Evolutionary conservation across 2,329 filamentous ascomycete genomes (phyloP).

Genomic region (Emmonsia crescens): DNA sequence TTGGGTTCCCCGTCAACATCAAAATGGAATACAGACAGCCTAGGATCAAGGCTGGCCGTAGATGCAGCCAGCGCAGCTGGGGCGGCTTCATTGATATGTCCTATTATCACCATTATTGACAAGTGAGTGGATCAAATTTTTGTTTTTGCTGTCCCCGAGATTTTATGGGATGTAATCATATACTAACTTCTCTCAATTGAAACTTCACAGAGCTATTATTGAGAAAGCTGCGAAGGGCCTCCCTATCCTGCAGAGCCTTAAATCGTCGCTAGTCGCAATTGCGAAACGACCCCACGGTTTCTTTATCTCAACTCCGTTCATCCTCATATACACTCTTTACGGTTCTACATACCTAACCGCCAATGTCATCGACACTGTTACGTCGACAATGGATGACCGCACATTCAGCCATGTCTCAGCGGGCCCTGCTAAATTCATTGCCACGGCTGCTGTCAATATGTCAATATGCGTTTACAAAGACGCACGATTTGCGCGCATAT

Average conservation of each 20-base stretch:
- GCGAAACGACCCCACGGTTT: slow-evolving; percentile 32
- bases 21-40: slow-evolving; percentile 64
- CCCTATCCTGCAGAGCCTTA: slow-evolving; percentile 32
- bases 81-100: slow-evolving; percentile 67
- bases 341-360: slow-evolving; percentile 82
- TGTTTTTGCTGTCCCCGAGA: not conserved
- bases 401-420: slow-evolving; percentile 54
- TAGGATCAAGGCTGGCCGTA: slow-evolving; percentile 54
- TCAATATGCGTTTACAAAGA: slow-evolving; percentile 83
- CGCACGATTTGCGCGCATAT: slow-evolving; percentile 70
- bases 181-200: not conserved
- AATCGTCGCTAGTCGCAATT: slow-evolving; percentile 30
- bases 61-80: slow-evolving; percentile 59
- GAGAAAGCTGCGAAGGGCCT: slow-evolving; percentile 39
- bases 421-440: slow-evolving; percentile 68
- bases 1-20: slow-evolving; percentile 3
- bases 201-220: slow-evolving; percentile 36
- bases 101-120: slow-evolving; percentile 79
- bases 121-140: slow-evolving; percentile 43
- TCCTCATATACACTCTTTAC: slow-evolving; percentile 54
- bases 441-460: slow-evolving; percentile 73
- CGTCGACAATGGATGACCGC: slow-evolving; percentile 51
- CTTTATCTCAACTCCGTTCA: slow-evolving; percentile 38
- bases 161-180: not conserved
- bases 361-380: slow-evolving; percentile 73